Conservation (phyloP, 805 yeast genomes). For the Metschnikowia vanudenii region DNA sequence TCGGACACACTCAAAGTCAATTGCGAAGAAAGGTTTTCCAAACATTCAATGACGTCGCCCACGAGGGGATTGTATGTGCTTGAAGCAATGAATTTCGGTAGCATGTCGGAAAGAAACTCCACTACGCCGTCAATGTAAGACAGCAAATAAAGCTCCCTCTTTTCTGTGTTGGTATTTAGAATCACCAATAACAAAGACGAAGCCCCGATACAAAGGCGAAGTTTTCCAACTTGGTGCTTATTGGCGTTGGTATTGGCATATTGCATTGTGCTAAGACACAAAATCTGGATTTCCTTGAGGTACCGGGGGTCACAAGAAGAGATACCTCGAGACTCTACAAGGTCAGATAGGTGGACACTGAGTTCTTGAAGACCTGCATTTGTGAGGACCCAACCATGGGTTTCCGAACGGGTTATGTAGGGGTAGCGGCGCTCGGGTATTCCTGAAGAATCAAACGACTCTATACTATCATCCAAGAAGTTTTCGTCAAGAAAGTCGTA, state of each 20-base stretch:
- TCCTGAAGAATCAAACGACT: neutral
- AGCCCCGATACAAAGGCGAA: slow-evolving; percentile 31
- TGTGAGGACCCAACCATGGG: slow-evolving; percentile 1
- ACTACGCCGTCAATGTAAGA: slow-evolving; percentile 41
- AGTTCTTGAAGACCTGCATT: slow-evolving; percentile 8
- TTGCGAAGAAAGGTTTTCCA: slow-evolving; percentile 17
- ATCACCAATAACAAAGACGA: slow-evolving; percentile 39
- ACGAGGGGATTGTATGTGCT: slow-evolving; percentile 1
- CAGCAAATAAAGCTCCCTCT: slow-evolving; percentile 47
- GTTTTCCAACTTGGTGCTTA: slow-evolving; percentile 10
- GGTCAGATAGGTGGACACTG: neutral
- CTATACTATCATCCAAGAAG: neutral
- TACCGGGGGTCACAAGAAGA: slow-evolving; percentile 19
- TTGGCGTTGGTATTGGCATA: slow-evolving; percentile 13
- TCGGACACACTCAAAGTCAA: slow-evolving; percentile 24
- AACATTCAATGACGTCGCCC: slow-evolving; percentile 1
- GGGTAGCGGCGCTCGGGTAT: neutral
- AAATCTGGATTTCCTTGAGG: slow-evolving; percentile 23
- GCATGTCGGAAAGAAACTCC: slow-evolving; percentile 34
- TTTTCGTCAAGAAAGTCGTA: slow-evolving; percentile 2
- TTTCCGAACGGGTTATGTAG: neutral
- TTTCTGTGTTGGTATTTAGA: slow-evolving; percentile 40
- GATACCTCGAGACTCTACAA: slow-evolving; percentile 18
- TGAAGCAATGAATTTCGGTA: slow-evolving; percentile 30
- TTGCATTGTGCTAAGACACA: slow-evolving; percentile 28